Base-by-base conservation (phyloP, 2,329 filamentous ascomycete species). In the Epicoccum nigrum region DNA sequence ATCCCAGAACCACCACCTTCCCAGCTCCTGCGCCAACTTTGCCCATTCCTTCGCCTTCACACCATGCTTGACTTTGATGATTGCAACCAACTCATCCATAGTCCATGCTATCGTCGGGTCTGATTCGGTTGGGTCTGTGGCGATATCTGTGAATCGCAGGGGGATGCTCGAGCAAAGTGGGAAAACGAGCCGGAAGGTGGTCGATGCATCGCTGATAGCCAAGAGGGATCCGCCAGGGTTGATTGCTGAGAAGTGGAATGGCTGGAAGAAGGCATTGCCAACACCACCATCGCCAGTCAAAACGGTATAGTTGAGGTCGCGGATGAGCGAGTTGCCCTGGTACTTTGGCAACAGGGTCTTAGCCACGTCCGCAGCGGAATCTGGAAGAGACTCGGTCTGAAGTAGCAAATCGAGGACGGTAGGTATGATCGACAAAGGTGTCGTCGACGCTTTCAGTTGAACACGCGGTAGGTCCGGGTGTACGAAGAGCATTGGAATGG, bases 1-100 rank as follows among this genome's bases (percentile, higher is more conserved):
- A n/a, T 58, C 21, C 57, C 57, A 60, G 9, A 60, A 51, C 57
- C 57, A 60, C 57, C 57, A 60, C 3, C 57, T 49, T 0, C 57
- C 57, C 20, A 60, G 38, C 16, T 58, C 55, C 21, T 50, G 54
- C 3, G 55, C 55, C n/a, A 60, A 27, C 8, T 32, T 21, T 9
- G 33, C 54, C 57, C 57, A 60, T 7, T 60, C 51, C 13, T 39
- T 47, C 13, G 57, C 57, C 13, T 44, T 40, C 1, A 35, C 38
- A 6, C 57, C 52, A 11, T 58, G 45, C 15, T 43, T 51, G 25
- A 58, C 52, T n/a, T 52, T 58, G n/a, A 60, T 28, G 6, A 51
- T 55, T 4, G 55, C 47, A 1, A 45, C 39, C 1, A 60, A 23
- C 20, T 60, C 57, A 15, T 49, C 50, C 38, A 57, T 55, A 2